Evolutionary conservation across 2,329 filamentous ascomycete species (phyloP), one percentile per base, ranked within the genome.

Genomic region (Penicillium sp.): DNA sequence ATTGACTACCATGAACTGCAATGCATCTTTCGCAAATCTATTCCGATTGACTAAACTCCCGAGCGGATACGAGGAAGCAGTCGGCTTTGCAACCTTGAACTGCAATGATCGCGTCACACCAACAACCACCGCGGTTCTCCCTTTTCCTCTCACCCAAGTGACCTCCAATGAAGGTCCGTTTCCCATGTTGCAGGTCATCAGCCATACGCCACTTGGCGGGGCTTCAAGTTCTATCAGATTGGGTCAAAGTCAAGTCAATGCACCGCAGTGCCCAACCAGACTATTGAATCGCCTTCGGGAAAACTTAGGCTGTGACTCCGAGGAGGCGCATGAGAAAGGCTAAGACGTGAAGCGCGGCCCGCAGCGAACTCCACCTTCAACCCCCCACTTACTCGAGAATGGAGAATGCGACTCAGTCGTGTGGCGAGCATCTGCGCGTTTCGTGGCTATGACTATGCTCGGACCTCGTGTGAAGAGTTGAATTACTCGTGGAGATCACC

Each of bases 41-140:
- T 16, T 34, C 15, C 9, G 12, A 12, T n/a, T 32, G 26, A 28
- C 26, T n/a, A n/a, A 14, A 6, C 26, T 22, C 18, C 18, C 5
- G 18, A 9, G 18, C 18, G 9, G 18, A 45, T 42, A 45, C 42
- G 39, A 45, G 39, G 12, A 42, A 36, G 39, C 42, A 14, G 42
- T 34, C 38, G 30, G 32, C 32, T 39, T 39, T 28, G 17, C 13
- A 45, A 45, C 18, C 18, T 22, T 9, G n/a, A n/a, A n/a, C n/a
- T n/a, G n/a, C n/a, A n/a, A 22, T 5, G 5, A 22, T 22, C 9
- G 9, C 18, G 9, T 5, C 5, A 22, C 18, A 22, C 5, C 18
- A 22, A 9, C 5, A 22, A 22, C 18, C 5, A 9, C 18, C 9
- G 18, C 18, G 18, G 9, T 22, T 22, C 18, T 22, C 18, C 9